Conservation (phyloP, 305 asterid genomes). For the Fraxinus angustifolia region DNA sequence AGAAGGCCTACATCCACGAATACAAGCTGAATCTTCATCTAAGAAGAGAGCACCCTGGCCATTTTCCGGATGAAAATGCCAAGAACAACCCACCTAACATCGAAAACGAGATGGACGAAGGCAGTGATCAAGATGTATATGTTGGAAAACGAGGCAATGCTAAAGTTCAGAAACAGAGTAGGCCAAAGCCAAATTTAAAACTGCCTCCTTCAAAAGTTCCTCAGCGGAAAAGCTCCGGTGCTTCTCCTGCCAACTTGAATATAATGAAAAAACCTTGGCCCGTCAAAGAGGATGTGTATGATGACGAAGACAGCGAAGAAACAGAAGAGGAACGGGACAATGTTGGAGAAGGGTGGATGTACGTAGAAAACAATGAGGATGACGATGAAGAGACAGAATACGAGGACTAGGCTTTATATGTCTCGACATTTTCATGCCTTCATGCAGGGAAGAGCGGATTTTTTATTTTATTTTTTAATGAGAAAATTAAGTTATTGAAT, state of each 20-base stretch:
- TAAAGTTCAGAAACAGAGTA: constrained; percentile 57
- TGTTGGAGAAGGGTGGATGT: constrained; percentile 71
- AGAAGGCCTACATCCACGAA: constrained; percentile 96
- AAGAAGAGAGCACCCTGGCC: constrained; percentile 89
- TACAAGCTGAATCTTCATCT: constrained; percentile 96
- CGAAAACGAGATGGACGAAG: constrained; percentile 74
- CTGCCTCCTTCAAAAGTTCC: constrained; percentile 70
- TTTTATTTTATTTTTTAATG: not conserved
- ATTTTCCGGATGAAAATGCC: constrained; percentile 73
- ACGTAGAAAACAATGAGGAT: constrained; percentile 58
- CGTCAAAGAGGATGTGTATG: constrained; percentile 51
- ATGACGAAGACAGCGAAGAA: constrained; percentile 94
- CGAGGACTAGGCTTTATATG: constrained; percentile 50
- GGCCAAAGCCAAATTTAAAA: constrained; percentile 69
- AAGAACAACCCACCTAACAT: constrained; percentile 42
- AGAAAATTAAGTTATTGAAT: not conserved
- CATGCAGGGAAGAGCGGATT: not conserved
- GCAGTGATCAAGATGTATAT: constrained; percentile 70
- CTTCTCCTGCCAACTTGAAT: constrained; percentile 44
- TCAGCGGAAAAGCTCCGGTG: constrained; percentile 49
- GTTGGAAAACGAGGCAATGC: constrained; percentile 50
- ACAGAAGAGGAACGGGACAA: constrained; percentile 93
- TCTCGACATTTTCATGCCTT: not conserved
- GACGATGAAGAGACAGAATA: constrained; percentile 91
- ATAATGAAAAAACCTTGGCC: constrained; percentile 60